These are phyloP conservation scores for Paramyrothecium sp. DNA, from an alignment of 2,329 filamentous ascomycete genomes.

Conservation along the genomic window DNA sequence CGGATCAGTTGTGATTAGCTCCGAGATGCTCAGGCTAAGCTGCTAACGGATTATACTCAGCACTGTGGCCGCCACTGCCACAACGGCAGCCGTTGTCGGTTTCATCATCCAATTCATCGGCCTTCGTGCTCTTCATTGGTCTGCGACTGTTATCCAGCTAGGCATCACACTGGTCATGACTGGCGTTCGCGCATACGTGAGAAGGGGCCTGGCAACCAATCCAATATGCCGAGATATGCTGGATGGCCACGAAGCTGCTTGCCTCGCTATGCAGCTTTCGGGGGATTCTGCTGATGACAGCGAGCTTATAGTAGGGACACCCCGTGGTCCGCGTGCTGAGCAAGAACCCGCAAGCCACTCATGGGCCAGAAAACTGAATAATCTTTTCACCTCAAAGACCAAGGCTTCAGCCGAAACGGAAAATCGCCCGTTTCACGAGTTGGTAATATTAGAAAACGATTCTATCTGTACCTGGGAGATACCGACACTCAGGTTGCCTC, in stretches of 20 bases:
- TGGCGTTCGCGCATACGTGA: slow-evolving; percentile 18
- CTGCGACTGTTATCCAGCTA: slow-evolving; percentile 21
- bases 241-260: background rate
- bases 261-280: background rate
- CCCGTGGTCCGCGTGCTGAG: too few relatives aligned
- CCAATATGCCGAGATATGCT: background rate
- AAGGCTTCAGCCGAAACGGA: background rate
- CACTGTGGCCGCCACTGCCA: slow-evolving; percentile 4
- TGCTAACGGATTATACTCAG: background rate
- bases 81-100: slow-evolving; percentile 15
- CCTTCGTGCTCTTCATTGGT: slow-evolving; percentile 23
- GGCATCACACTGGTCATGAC: slow-evolving; percentile 19
- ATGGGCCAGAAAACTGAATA: too few relatives aligned
- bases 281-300: too few relatives aligned
- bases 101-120: slow-evolving; percentile 27
- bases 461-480: background rate
- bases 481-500: background rate
- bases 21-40: too few relatives aligned
- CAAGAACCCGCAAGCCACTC: too few relatives aligned
- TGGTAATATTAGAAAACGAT: background rate
- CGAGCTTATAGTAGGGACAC: too few relatives aligned
- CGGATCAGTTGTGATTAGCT: background rate
- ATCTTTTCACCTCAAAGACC: background rate
- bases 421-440: background rate
- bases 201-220: slow-evolving; percentile 9